Base-by-base conservation (phyloP, 1,284 basidiomycete genomes). In the Pascua sp. region DNA sequence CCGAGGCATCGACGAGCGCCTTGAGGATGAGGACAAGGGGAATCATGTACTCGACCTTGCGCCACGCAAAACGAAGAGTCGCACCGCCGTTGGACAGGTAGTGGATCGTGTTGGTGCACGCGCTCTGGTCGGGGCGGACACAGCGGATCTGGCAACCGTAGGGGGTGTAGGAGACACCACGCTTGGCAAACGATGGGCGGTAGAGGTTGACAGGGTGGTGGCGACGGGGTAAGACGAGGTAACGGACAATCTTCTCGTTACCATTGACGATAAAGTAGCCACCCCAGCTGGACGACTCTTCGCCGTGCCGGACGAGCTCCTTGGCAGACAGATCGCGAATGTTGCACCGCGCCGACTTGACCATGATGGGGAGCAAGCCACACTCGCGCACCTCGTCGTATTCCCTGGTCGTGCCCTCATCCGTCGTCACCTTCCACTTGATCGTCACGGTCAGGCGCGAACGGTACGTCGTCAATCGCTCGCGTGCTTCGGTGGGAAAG, bases 231-330 rank as follows among this genome's bases (percentile, higher is more conserved):
- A 84, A 74, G 84, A 89, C 71, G 54, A 78, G 88, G 79, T 94
- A 98, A 58, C 96, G 92, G 69, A 99, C 92, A 65, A 99, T 85
- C 79, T 94, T 91, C 80, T 99, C 96, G 80, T 98, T 98, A 61
- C 96, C 96, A 76, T 99, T 99, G 75, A 99, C 88, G 69, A 99
- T 85, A 73, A 98, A 99, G 80, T 98, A 98, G 36, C 95, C 96
- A 47, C 96, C 96, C 73, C 98, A 96, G 75, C 98, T 96, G 78
- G 95, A 93, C 4, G 96, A 87, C 73, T 99, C 96, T 81, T 99
- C 96, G 72, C 95, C 89, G 66, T 87, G 87, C 57, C 82, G 80
- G 47, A 98, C 91, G 51, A 99, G 87, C 57, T 92, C 88, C 10
- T 87, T 83, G 5, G 95, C 90, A 3, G 91, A 85, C 79, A 97